Conservation (phyloP, 441 rosid species). For the Arabidopsis hybrid region DNA sequence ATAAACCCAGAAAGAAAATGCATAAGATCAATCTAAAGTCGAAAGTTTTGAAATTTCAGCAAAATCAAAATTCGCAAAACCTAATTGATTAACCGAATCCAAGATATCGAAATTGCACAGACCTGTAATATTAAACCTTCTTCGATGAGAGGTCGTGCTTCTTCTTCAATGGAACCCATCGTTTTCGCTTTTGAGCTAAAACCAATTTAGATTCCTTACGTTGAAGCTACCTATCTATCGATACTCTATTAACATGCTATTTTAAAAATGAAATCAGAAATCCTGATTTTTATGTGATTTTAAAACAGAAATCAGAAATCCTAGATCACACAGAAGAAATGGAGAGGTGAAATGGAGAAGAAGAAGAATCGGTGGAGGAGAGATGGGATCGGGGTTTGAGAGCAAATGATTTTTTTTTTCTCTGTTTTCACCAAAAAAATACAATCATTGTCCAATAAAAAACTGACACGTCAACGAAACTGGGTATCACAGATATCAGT, state of each 20-base stretch:
- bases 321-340: no score
- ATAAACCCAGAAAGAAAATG: background rate
- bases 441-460: no score
- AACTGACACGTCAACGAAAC: no score
- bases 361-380: no score
- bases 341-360: no score
- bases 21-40: slow-evolving; percentile 13
- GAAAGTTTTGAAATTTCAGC: background rate
- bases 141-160: slow-evolving; percentile 43
- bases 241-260: background rate
- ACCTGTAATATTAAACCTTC: slow-evolving; percentile 44
- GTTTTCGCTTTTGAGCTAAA: slow-evolving; percentile 1
- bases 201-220: slow-evolving; percentile 34
- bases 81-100: background rate
- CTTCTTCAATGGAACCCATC: slow-evolving; percentile 51
- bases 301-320: no score
- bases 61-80: background rate
- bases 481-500: no score
- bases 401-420: no score
- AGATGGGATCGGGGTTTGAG: no score
- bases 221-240: background rate
- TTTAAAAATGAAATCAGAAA: no score
- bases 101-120: background rate
- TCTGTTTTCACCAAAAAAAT: no score
- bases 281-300: no score